Conservation (phyloP, 345 rosid genomes). For the Aquilaria malaccensis region DNA sequence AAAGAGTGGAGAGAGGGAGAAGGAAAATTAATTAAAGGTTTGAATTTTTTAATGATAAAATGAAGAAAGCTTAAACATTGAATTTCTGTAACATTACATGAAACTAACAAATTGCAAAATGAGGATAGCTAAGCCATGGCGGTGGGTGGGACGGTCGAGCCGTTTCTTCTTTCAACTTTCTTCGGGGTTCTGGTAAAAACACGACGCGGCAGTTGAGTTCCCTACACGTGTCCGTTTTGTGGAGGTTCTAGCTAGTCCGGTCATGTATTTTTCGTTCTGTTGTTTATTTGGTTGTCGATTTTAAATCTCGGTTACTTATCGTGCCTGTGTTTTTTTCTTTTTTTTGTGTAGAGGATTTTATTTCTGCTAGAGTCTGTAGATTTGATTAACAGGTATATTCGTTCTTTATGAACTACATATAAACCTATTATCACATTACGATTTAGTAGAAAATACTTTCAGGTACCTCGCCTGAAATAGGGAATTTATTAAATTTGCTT, state of each 20-base stretch:
- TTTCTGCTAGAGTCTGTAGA: too few species aligned
- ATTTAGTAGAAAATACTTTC: too few species aligned
- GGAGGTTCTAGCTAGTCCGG: neutral
- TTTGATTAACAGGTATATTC: too few species aligned
- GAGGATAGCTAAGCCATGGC: constrained; percentile 11
- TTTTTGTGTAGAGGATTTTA: too few species aligned
- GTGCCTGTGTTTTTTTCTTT: too few species aligned
- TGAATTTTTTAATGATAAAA: constrained; percentile 3
- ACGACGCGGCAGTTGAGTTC: neutral
- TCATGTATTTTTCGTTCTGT: too few species aligned
- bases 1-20: constrained; percentile 8
- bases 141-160: neutral
- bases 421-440: too few species aligned
- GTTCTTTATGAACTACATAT: too few species aligned
- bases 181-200: constrained; percentile 5
- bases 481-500: neutral
- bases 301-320: too few species aligned
- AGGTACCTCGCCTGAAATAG: too few species aligned
- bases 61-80: constrained; percentile 1
- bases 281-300: too few species aligned
- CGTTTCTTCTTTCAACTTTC: constrained; percentile 17
- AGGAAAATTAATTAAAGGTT: neutral
- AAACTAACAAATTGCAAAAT: neutral
- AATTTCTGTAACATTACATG: neutral
- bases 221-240: constrained; percentile 4